Evolutionary conservation across 73 alveolate genomes (phyloP), one percentile per base, ranked within the genome.

Genomic region (Blepharisma japonicum): DNA sequence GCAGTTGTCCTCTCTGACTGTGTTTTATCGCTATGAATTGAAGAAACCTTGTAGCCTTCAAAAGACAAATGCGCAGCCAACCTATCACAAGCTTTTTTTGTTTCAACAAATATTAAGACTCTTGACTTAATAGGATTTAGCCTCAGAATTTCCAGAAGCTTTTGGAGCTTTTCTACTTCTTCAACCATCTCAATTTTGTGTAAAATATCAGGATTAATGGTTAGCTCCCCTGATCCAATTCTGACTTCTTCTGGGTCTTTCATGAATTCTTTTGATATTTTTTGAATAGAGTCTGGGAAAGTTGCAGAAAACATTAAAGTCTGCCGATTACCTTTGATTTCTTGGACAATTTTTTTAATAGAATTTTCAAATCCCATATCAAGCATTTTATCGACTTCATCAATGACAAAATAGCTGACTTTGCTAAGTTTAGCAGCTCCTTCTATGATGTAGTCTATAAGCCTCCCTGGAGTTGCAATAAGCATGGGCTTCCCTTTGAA

Each of bases 301-400:
- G 98, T 92, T 45, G 98, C 98, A 77, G 92, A 79, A 71, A 83
- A 92, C 95, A 92, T 86, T 45, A 92, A 83, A 23, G 98, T 92
- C 71, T 92, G 84, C 14, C 98, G 77, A 70, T 89, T 95, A 49
- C 81, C 86, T 70, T 94, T 71, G 48, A 90, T 86, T 55, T 84
- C 77, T 71, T 81, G 55, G 50, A 80, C 71, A 8, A 92, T 92
- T 46, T 83, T 74, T 49, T 89, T 50, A 23, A 92, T 89, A 56
- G 81, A 77, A 8, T 61, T 79, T 79, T 92, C 98, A 74, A 92
- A 92, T 8, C 98, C 98, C 98, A 92, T 92, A 50, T 92, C 98
- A 18, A 96, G 89, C 99, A 96, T 96, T 54, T 98, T 78, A 76
- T 96, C 99, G 11, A 98, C 99, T 86, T 96, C 99, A 89, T 96